Conservation (phyloP, 176 grass and related monocot species). For the Cymbopogon citratus region DNA sequence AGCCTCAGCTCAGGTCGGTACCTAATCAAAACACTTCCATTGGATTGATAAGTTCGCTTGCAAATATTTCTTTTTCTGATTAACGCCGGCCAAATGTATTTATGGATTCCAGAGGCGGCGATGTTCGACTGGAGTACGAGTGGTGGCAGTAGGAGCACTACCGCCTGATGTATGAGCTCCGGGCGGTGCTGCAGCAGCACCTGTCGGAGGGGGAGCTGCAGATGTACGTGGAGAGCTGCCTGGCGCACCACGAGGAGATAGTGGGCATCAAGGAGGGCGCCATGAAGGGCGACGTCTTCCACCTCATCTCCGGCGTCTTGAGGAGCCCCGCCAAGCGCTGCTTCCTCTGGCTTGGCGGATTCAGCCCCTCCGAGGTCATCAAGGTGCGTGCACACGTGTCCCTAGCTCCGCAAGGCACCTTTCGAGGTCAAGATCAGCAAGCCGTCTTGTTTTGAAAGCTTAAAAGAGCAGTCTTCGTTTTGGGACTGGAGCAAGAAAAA, state of each 20-base stretch:
- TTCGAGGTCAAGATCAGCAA: too few species aligned
- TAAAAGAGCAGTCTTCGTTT: too few species aligned
- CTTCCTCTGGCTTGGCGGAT: slow-evolving; percentile 98
- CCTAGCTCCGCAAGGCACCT: too few species aligned
- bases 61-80: not conserved
- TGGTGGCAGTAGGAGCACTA: slow-evolving; percentile 91
- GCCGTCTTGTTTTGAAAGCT: too few species aligned
- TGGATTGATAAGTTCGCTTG: not conserved
- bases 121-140: slow-evolving; percentile 83
- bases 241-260: slow-evolving; percentile 88
- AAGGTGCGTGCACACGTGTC: slow-evolving; percentile 48
- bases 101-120: slow-evolving; percentile 39
- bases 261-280: slow-evolving; percentile 53
- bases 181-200: slow-evolving; percentile 76
- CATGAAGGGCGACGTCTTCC: slow-evolving; percentile 88
- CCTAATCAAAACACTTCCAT: not conserved
- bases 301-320: slow-evolving; percentile 95
- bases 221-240: slow-evolving; percentile 79
- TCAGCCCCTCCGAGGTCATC: slow-evolving; percentile 91
- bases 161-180: slow-evolving; percentile 73
- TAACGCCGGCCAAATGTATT: not conserved
- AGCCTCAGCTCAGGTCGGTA: slow-evolving; percentile 65
- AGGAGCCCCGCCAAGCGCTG: slow-evolving; percentile 90
- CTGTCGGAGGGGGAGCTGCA: slow-evolving; percentile 74
- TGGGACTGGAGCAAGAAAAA: too few species aligned